phyloP scores from a whole-genome alignment of 306 rosid species.

The Ormosia semicastrata region DNA sequence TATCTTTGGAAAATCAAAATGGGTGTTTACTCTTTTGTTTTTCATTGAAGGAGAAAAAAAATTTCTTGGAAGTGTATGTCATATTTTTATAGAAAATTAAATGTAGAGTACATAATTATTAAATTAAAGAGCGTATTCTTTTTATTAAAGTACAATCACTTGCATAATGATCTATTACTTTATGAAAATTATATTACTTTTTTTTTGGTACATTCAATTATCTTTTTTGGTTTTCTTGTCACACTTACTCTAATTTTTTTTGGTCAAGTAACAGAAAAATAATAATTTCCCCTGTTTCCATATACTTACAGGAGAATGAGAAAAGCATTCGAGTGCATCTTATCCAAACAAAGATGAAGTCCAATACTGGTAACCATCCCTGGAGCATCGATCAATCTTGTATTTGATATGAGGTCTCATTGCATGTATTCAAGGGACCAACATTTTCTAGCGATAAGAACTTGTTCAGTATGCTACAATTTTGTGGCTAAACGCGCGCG shows the following conservation, averaged over 20 bases:
- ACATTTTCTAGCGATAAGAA: not conserved
- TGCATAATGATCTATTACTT: not conserved
- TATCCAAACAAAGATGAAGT: constrained; percentile 12
- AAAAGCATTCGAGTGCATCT: constrained; percentile 26
- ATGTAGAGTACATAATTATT: too few species aligned
- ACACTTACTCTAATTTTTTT: too few species aligned
- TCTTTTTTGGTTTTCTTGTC: too few species aligned
- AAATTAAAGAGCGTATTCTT: too few species aligned
- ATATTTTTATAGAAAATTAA: too few species aligned
- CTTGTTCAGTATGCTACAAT: not conserved
- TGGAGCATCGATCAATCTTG: not conserved
- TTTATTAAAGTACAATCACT: not conserved
- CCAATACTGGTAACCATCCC: not conserved
- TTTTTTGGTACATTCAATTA: too few species aligned
- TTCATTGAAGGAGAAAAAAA: too few species aligned
- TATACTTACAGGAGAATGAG: constrained; percentile 29
- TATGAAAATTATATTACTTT: not conserved
- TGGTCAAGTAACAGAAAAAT: not conserved
- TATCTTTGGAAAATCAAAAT: too few species aligned
- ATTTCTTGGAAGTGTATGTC: too few species aligned
- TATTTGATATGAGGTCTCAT: not conserved
- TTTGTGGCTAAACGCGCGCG: not conserved
- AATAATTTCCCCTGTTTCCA: not conserved
- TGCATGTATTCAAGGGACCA: not conserved
- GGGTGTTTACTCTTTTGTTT: too few species aligned